Base-by-base conservation (phyloP, 2,329 filamentous ascomycete genomes). In the Talaromyces verruculosus region DNA sequence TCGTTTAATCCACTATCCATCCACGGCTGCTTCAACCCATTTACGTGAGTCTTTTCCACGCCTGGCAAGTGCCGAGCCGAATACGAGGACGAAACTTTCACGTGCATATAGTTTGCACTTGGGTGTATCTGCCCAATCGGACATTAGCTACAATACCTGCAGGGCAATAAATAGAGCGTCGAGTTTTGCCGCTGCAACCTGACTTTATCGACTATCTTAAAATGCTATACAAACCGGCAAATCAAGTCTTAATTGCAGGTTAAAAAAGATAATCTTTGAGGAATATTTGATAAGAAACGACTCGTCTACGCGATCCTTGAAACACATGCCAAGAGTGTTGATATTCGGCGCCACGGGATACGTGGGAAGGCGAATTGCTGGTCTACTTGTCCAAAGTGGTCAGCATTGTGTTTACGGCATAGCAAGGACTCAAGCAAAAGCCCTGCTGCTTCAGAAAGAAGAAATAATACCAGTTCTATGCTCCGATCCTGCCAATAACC, bases 331-430 rank as follows among this genome's bases (percentile, higher is more conserved):
- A 7, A 72, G 72, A 67, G 68, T 77, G 65, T 69, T 77, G 45
- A 64, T 78, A 61, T 66, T 76, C 60, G 74, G 75, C 17, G 73
- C 72, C 17, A 72, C 73, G 2, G 77, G 76, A 61, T 78, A 75
- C 59, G 61, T 79, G 13, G 77, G 77, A 59, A 65, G 68, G 35
- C 55, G 68, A 1, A 25, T 75, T 10, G 67, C 67, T 22, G 61
- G 67, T 22, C 65, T 68, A 19, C 71, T 74, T 3, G 60, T 77
- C 19, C 71, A 71, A n/a, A 69, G 70, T 13, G 73, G 71, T 33
- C 69, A 69, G 39, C 71, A 80, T 63, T 72, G 69, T 6, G 77
- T 80, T 58, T 80, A 76, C 58, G 77, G 78, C 28, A 71, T 78
- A 41, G 75, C 74, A 8, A 73, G 76, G 59, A 71, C 69, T 2